phyloP scores from a whole-genome alignment of 2,329 filamentous ascomycete genomes.

The Capronia epimyces region DNA sequence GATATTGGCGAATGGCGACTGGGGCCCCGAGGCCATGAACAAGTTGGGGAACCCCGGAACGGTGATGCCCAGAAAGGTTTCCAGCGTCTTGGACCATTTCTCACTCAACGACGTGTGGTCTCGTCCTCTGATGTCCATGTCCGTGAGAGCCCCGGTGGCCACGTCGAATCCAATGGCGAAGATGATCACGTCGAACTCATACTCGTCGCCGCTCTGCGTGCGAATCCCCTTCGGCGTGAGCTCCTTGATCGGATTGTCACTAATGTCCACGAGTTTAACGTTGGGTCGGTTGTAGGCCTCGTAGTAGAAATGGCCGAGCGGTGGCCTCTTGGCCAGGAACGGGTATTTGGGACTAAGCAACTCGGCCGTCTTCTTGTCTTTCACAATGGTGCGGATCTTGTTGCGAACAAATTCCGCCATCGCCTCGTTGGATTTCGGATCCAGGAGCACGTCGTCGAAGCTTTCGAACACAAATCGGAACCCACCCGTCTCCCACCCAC shows the following conservation, averaged over 20 bases:
- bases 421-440: conserved; percentile 46
- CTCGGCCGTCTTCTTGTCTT: conserved; percentile 47
- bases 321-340: conserved; percentile 24
- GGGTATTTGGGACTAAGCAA: conserved; percentile 46
- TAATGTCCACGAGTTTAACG: conserved; percentile 45
- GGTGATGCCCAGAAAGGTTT: conserved; percentile 40
- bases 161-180: conserved; percentile 43
- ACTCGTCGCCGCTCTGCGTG: conserved; percentile 34
- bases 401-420: conserved; percentile 52
- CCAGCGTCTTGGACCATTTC: conserved; percentile 31
- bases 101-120: conserved; percentile 28
- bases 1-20: conserved; percentile 49
- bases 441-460: conserved; percentile 51
- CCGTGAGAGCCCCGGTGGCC: conserved; percentile 38
- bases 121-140: conserved; percentile 30
- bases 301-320: conserved; percentile 27
- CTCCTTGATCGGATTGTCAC: conserved; percentile 39
- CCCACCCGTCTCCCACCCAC: conserved; percentile 42
- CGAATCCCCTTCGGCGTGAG: conserved; percentile 40
- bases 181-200: conserved; percentile 39
- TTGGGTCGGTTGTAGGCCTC: conserved; percentile 38
- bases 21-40: conserved; percentile 50
- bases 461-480: conserved; percentile 51
- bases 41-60: conserved; percentile 44
- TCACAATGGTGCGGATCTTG: conserved; percentile 48